Percentiles rank a stretch among this genome's conserved stretches.
Evolutionary conservation across 2,329 filamentous ascomycete species (phyloP).

Genomic region (Hymenoscyphus linearis): DNA sequence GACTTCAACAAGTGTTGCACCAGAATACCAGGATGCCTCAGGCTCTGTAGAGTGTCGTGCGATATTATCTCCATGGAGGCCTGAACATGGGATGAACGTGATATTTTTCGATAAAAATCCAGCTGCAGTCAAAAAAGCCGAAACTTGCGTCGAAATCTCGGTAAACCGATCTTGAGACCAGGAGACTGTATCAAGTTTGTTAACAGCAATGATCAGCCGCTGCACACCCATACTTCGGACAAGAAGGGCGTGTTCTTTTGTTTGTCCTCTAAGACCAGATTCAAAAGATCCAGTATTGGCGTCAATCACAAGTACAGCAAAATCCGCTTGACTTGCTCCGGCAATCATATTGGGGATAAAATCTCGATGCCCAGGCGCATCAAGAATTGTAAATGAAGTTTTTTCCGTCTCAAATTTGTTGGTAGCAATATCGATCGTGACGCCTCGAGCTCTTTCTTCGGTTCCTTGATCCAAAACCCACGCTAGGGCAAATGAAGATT

Average conservation of each 20-base stretch:
- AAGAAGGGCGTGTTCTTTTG: conserved; percentile 85
- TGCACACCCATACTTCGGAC: conserved; percentile 88
- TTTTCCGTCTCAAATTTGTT: conserved; percentile 89
- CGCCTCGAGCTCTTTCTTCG: conserved; percentile 83
- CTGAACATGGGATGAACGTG: conserved; percentile 83
- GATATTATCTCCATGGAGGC: conserved; percentile 84
- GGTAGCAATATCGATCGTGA: conserved; percentile 95
- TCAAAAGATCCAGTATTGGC: conserved; percentile 88
- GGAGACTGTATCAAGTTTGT: conserved; percentile 83
- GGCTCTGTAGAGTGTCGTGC: conserved; percentile 50
- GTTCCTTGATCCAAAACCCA: conserved; percentile 94
- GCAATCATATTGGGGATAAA: conserved; percentile 99
- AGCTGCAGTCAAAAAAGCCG: conserved; percentile 73
- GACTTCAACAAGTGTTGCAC: conserved; percentile 73
- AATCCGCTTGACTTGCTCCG: conserved; percentile 90
- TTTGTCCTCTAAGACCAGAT: conserved; percentile 88
- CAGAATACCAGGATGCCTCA: conserved; percentile 71
- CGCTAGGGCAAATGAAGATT: conserved; percentile 90
- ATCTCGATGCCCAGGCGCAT: conserved; percentile 89
- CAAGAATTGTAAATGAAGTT: conserved; percentile 86
- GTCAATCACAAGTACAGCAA: conserved; percentile 91
- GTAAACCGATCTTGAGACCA: conserved; percentile 83
- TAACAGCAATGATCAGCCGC: conserved; percentile 82
- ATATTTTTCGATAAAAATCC: conserved; percentile 80
- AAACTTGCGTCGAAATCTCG: conserved; percentile 78